Evolutionary conservation across 1,139 yeast genomes (phyloP), one percentile per base, ranked within the genome.

Genomic region (Debaryomyces udenii): DNA sequence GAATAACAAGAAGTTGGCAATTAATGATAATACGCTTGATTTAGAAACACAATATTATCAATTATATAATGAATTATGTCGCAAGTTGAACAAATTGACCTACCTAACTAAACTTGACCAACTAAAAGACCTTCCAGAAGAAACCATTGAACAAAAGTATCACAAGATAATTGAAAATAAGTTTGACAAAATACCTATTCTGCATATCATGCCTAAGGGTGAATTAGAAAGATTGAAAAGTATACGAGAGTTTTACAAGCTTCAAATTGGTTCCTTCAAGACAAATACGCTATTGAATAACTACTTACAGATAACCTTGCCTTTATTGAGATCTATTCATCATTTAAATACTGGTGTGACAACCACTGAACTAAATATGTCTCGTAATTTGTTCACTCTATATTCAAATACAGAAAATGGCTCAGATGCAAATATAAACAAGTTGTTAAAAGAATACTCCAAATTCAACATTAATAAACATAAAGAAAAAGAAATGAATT

Each of bases 281-380:
- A 57, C 65, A 3, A 51, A 55, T 7, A 38, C 51, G 3, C 47
- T 69, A 28, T 48, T 66, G 34, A 57, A 54, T 32, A 51, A 51
- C 9, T 61, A 57, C 38, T 46, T 68, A 23, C 61, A 62, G 31
- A 48, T 52, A 33, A 53, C 63, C 2, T 46, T 58, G 3, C 74
- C 74, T 2, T 59, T 65, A 15, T 53, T 68, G 28, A 52, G 68
- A 38, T 53, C 72, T 1, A 58, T 66, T 3, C 70, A 68, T 45
- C 67, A 64, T 33, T 52, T 60, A 5, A 53, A 60, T 37, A 37
- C 50, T 16, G 56, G 62, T 31, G 45, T 63, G 33, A 62, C 70
- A 3, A 51, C 53, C 2, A 59, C 70, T 3, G 76, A 71, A 47
- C 41, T 53, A 20, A 51, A 51, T 16, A 58, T 70, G 1, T 50